phyloP scores from a whole-genome alignment of 768 basidiomycete species.

The Amylocystis lapponica region DNA sequence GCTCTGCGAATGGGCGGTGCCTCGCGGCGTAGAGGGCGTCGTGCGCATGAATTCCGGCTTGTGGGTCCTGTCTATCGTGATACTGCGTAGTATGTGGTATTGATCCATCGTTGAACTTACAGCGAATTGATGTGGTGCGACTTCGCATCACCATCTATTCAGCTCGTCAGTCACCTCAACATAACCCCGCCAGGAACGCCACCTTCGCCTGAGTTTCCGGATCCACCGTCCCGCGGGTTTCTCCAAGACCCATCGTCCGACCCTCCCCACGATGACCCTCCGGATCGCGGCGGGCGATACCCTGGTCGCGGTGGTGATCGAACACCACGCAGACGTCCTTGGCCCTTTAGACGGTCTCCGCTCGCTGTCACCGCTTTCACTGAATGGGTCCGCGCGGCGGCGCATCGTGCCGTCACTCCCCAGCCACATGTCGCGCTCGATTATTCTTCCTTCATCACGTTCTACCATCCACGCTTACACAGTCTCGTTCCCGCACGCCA shows the following conservation, averaged over 20 bases:
- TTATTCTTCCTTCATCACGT: conserved; percentile 5
- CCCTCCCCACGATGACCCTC: too few species aligned
- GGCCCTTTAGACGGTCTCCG: neutral
- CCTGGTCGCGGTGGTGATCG: too few species aligned
- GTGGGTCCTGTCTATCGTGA: neutral
- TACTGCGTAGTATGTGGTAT: too few species aligned
- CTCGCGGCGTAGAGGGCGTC: conserved; percentile 2
- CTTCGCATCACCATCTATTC: conserved; percentile 3
- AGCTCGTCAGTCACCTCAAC: conserved; percentile 6
- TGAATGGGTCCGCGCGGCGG: conserved; percentile 6
- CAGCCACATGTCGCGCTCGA: conserved; percentile 6
- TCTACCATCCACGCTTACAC: conserved; percentile 5
- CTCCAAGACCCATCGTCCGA: too few species aligned
- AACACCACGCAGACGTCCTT: too few species aligned
- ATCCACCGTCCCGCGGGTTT: too few species aligned
- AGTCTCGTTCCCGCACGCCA: conserved; percentile 1
- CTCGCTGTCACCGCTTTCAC: neutral
- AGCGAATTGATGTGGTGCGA: conserved; percentile 8
- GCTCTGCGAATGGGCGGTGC: conserved; percentile 3
- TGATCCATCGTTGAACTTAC: too few species aligned
- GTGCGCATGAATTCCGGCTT: conserved; percentile 7
- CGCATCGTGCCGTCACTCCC: neutral
- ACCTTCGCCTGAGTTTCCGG: too few species aligned
- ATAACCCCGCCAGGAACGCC: conserved; percentile 4
- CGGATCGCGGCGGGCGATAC: neutral